Evolutionary conservation across 2,329 filamentous ascomycete genomes (phyloP), one percentile per base, ranked within the genome.

Genomic region (Arthrobotrys megalospora): DNA sequence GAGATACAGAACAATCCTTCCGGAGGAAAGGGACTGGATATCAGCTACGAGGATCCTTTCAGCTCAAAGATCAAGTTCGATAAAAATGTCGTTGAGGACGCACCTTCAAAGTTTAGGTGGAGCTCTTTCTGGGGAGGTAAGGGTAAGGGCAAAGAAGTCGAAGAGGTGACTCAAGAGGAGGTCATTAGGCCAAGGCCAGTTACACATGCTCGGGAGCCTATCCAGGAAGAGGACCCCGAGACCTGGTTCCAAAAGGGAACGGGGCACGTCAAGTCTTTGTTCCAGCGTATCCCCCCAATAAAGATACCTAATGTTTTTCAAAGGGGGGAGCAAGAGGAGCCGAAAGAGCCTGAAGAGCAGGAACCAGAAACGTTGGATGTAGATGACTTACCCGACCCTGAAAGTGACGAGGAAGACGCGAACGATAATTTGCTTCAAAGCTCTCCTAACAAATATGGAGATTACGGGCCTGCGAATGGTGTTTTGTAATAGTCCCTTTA

Each of bases 201-300:
- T n/a, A 64, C 52, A 28, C 62, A 58, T 45, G 41, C 50, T 14
- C 62, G 62, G n/a, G 32, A 67, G n/a, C 58, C 60, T 14, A 72
- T 66, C 36, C 41, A 50, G 36, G 32, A 72, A 12, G 14, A 19
- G 21, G 6, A 32, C 6, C 21, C 47, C n/a, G 47, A 71, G 16
- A 64, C 19, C n/a, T 64, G 53, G 53, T 38, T 64, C 7, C 19
- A 41, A 11, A 52, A 55, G 47, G 47, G 36, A 10, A 71, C 68
- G 1, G 58, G 58, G 19, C 41, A 38, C 1, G 50, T 72, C 6
- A 72, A 21, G 36, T 72, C 69, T 8, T 28, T 72, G 8, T 28
- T 72, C 19, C 48, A 72, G 7, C 34, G 69, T 10, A 16, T 72
- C 1, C 69, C 69, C n/a, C 53, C 62, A 1, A 28, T 41, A 2